Evolutionary conservation across 2,329 filamentous ascomycete species (phyloP).

Genomic region (Calcarisporium arbuscula): DNA sequence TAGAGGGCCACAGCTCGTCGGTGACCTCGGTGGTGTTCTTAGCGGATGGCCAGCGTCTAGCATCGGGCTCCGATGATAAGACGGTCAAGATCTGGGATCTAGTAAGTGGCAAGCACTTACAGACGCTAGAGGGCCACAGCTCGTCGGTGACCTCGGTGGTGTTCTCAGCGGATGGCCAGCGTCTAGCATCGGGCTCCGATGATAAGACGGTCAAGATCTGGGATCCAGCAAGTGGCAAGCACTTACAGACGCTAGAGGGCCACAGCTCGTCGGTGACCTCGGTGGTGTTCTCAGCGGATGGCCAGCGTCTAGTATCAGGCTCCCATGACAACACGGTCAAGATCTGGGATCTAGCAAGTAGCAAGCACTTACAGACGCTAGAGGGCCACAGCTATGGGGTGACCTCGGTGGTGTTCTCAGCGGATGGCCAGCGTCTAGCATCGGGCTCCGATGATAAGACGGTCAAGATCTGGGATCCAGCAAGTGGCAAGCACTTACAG

Average conservation of each 20-base stretch:
- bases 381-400: too few species aligned
- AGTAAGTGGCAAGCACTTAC: slow-evolving; percentile 1
- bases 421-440: too few species aligned
- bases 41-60: neutral
- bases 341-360: neutral
- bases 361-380: neutral
- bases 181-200: neutral
- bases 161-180: slow-evolving; percentile 1
- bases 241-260: neutral
- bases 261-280: neutral
- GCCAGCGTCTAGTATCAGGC: neutral
- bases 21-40: neutral
- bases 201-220: slow-evolving; percentile 5
- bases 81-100: slow-evolving; percentile 3
- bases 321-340: neutral
- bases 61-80: slow-evolving; percentile 2
- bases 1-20: neutral
- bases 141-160: neutral
- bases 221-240: neutral
- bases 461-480: slow-evolving; percentile 1
- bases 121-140: slow-evolving; percentile 4
- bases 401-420: too few species aligned
- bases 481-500: neutral
- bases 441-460: slow-evolving; percentile 1
- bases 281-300: neutral